phyloP scores from a whole-genome alignment of 176 grass and related monocot genomes.

The Stipa capillata region DNA sequence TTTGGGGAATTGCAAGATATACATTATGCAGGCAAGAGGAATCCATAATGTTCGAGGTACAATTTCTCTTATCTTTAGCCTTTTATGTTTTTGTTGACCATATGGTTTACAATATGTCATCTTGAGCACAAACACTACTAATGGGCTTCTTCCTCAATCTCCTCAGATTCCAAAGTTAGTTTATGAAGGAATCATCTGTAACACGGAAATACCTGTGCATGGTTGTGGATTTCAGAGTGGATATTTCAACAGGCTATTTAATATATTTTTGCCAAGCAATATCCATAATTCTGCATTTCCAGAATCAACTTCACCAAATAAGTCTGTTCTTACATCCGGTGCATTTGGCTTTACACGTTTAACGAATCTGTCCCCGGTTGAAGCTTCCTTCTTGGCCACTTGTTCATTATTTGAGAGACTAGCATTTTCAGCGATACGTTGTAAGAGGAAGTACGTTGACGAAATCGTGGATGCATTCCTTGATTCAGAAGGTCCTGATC shows the following conservation, averaged over 20 bases:
- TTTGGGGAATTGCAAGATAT: slow-evolving; percentile 91
- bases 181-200: slow-evolving; percentile 52
- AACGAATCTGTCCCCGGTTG: slow-evolving; percentile 59
- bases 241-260: slow-evolving; percentile 68
- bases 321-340: slow-evolving; percentile 34
- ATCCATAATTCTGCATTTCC: slow-evolving; percentile 54
- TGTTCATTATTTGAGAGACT: slow-evolving; percentile 63
- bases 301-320: slow-evolving; percentile 33
- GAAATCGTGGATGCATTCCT: slow-evolving; percentile 68
- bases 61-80: background rate
- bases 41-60: slow-evolving; percentile 89
- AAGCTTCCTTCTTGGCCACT: slow-evolving; percentile 78
- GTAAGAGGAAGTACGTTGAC: slow-evolving; percentile 36
- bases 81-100: background rate
- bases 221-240: slow-evolving; percentile 32
- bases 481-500: slow-evolving; percentile 56
- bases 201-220: slow-evolving; percentile 35
- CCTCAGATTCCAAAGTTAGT: slow-evolving; percentile 89
- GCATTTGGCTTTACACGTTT: slow-evolving; percentile 85
- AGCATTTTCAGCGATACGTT: slow-evolving; percentile 46
- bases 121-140: slow-evolving; percentile 5
- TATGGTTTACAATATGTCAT: background rate
- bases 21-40: slow-evolving; percentile 76
- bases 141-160: slow-evolving; percentile 6
- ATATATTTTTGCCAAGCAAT: slow-evolving; percentile 79